Percentiles rank a stretch among this genome's conserved stretches.
Conservation (phyloP, 208 protist genomes). For the Leishmania amazonensis region DNA sequence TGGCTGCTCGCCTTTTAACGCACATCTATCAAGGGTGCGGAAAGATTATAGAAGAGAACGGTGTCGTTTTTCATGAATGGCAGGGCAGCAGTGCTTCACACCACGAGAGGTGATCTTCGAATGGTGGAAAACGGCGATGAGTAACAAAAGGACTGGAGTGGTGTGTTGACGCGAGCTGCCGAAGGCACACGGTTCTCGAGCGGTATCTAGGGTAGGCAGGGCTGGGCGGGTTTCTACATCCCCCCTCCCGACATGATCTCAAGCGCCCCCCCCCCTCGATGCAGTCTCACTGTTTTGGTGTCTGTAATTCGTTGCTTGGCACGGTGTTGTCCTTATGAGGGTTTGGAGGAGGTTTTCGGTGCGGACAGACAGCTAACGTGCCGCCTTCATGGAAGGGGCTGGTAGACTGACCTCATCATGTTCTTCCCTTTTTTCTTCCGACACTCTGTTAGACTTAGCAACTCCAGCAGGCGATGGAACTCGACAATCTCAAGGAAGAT, state of each 20-base stretch:
- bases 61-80: background rate
- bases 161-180: background rate
- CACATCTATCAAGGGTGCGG: too few relatives aligned
- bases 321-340: background rate
- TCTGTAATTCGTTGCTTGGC: background rate
- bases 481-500: constrained; percentile 49
- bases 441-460: too few relatives aligned
- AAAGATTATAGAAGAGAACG: background rate
- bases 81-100: background rate
- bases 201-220: background rate
- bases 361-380: too few relatives aligned
- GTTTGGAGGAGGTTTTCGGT: background rate
- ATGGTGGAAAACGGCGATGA: background rate
- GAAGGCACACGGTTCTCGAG: background rate
- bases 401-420: background rate
- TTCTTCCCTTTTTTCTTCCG: background rate
- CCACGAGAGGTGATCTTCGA: background rate
- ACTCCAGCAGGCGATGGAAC: constrained; percentile 48
- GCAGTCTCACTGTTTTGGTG: background rate
- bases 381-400: background rate
- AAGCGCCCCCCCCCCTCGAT: background rate
- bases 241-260: background rate
- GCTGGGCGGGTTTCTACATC: background rate
- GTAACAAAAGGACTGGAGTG: background rate
- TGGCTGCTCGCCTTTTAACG: too few relatives aligned